These are phyloP conservation scores for Hibiscus trionum DNA, from an alignment of 345 rosid species.

Conservation along the genomic window DNA sequence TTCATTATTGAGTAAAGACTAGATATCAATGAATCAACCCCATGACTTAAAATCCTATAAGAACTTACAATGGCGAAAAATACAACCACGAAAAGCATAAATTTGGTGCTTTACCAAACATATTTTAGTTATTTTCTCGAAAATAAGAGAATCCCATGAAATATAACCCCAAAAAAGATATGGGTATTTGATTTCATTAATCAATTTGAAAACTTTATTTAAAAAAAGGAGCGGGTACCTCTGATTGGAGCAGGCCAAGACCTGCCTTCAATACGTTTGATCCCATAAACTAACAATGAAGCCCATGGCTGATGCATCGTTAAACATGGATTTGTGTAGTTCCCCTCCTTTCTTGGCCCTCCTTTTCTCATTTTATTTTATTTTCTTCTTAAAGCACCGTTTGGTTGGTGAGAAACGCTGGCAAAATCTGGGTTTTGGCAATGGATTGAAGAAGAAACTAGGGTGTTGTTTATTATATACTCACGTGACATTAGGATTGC, in stretches of 20 bases:
- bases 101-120: neutral
- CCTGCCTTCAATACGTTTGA: conserved; percentile 90
- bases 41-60: neutral
- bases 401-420: neutral
- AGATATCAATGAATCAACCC: neutral
- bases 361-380: conserved; percentile 1
- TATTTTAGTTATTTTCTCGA: neutral
- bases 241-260: conserved; percentile 89
- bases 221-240: conserved; percentile 26
- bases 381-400: neutral
- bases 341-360: conserved; percentile 42
- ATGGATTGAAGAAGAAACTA: neutral
- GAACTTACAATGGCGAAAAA: too few species aligned
- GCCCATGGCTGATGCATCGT: conserved; percentile 99
- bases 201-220: neutral
- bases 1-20: neutral
- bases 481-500: too few species aligned
- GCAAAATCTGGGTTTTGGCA: neutral
- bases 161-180: neutral
- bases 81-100: neutral
- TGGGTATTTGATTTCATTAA: neutral
- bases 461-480: too few species aligned
- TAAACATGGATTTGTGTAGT: conserved; percentile 72
- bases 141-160: neutral
- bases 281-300: conserved; percentile 69